phyloP scores from a whole-genome alignment of 805 yeast genomes.

The Saccharomycopsis javanensis region DNA sequence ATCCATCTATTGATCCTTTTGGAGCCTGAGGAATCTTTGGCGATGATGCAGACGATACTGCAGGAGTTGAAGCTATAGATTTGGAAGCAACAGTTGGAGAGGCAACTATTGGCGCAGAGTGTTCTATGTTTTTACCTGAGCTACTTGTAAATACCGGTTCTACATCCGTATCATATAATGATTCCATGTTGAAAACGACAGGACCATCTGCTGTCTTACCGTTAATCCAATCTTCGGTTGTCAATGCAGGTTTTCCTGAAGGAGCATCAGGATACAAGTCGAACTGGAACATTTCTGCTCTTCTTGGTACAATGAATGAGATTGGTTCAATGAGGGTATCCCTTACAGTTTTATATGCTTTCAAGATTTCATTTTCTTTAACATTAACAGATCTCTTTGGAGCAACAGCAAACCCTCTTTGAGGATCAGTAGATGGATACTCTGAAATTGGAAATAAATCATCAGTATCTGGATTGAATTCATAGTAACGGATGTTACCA shows the following conservation, averaged over 20 bases:
- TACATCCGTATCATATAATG: conserved; percentile 64
- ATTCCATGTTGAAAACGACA: conserved; percentile 61
- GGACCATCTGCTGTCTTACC: conserved; percentile 86
- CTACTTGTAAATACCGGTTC: conserved; percentile 14
- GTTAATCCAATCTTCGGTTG: conserved; percentile 67
- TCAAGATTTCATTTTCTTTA: conserved; percentile 74
- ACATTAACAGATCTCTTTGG: conserved; percentile 77
- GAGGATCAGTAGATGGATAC: conserved; percentile 81
- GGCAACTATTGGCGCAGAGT: conserved; percentile 6
- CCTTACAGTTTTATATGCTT: conserved; percentile 77
- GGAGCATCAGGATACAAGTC: conserved; percentile 93
- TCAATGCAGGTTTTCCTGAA: conserved; percentile 64
- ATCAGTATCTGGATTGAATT: conserved; percentile 61
- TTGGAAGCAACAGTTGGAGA: conserved; percentile 11
- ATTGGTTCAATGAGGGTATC: conserved; percentile 83
- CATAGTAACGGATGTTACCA: conserved; percentile 92
- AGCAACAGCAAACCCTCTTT: conserved; percentile 87
- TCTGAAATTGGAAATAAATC: conserved; percentile 79
- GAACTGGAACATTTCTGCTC: conserved; percentile 83
- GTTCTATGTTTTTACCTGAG: conserved; percentile 21
- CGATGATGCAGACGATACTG: conserved; percentile 17
- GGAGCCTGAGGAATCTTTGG: conserved; percentile 27
- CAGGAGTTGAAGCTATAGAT: conserved; percentile 7
- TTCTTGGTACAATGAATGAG: conserved; percentile 88
- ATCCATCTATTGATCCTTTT: conserved; percentile 38